A percentile compares a stretch with the other conserved stretches of the same genome.
phyloP scores from a whole-genome alignment of 106 monocot species.

The Narthecium ossifragum region DNA sequence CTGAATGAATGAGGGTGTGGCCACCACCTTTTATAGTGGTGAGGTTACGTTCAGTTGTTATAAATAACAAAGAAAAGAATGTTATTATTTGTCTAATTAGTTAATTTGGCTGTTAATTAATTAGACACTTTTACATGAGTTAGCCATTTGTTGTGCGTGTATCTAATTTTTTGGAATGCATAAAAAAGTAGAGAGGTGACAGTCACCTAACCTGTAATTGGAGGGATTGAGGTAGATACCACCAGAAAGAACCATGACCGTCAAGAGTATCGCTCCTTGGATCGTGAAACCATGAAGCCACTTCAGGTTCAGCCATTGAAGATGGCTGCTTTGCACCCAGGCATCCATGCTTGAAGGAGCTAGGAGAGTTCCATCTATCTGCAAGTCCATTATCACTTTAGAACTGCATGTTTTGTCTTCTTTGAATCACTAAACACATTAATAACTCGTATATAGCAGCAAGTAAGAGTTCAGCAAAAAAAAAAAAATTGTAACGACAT shows the following conservation, averaged over 20 bases:
- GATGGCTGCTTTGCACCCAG: conserved; percentile 18
- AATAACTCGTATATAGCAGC: background rate
- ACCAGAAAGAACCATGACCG: conserved; percentile 33
- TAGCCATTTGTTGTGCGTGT: too few species aligned
- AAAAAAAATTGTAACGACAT: too few species aligned
- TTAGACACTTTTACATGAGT: too few species aligned
- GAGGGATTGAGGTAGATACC: conserved; percentile 9
- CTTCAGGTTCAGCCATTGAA: conserved; percentile 60
- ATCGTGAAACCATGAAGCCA: conserved; percentile 35
- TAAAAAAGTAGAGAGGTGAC: too few species aligned
- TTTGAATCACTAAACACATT: too few species aligned
- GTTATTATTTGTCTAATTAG: too few species aligned
- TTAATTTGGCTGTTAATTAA: too few species aligned
- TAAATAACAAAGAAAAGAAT: too few species aligned
- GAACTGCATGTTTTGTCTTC: background rate
- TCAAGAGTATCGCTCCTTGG: conserved; percentile 45
- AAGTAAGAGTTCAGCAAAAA: background rate
- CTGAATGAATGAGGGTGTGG: too few species aligned
- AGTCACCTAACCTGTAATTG: conserved; percentile 9
- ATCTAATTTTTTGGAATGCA: too few species aligned
- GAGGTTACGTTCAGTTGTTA: too few species aligned
- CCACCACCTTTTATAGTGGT: too few species aligned
- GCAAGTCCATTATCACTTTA: conserved; percentile 2
- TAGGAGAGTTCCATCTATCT: conserved; percentile 50
- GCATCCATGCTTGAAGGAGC: conserved; percentile 22